phyloP scores from a whole-genome alignment of 371 early-diverging fungal species.

The Circinella minor region DNA sequence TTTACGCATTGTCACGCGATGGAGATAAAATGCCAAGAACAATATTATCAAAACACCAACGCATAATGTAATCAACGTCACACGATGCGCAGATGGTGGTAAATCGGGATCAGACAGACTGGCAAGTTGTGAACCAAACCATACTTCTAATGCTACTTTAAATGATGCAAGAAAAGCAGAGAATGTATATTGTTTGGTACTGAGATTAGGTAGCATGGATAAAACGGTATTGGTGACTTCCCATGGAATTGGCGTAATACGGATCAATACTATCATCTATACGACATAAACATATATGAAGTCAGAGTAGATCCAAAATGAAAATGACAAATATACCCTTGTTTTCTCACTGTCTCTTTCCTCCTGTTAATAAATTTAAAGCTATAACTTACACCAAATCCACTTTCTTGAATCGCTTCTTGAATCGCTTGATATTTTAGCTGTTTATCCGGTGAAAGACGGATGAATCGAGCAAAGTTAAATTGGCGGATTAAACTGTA shows the following conservation, averaged over 20 bases:
- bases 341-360: too few relatives aligned
- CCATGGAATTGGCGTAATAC: conserved; percentile 47
- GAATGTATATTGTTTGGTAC: conserved; percentile 24
- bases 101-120: conserved; percentile 36
- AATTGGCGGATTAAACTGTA: conserved; percentile 37
- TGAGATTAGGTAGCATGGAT: conserved; percentile 26
- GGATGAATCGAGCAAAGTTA: conserved; percentile 36
- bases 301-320: neutral
- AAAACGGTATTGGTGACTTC: conserved; percentile 35
- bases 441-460: conserved; percentile 36
- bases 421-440: conserved; percentile 44
- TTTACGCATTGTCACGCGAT: conserved; percentile 30
- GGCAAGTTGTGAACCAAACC: conserved; percentile 48
- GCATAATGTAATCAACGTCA: conserved; percentile 39
- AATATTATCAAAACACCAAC: conserved; percentile 28
- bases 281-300: too few relatives aligned
- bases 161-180: conserved; percentile 32
- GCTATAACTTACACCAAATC: conserved; percentile 32
- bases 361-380: too few relatives aligned
- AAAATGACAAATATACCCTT: neutral
- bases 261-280: conserved; percentile 41
- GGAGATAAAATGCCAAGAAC: conserved; percentile 29
- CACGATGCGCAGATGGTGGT: conserved; percentile 43
- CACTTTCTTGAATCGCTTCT: conserved; percentile 40
- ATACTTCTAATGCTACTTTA: conserved; percentile 42